These are phyloP conservation scores for Chlamydomonas schloesseri DNA, from an alignment of 139 green algal species.

Conservation along the genomic window DNA sequence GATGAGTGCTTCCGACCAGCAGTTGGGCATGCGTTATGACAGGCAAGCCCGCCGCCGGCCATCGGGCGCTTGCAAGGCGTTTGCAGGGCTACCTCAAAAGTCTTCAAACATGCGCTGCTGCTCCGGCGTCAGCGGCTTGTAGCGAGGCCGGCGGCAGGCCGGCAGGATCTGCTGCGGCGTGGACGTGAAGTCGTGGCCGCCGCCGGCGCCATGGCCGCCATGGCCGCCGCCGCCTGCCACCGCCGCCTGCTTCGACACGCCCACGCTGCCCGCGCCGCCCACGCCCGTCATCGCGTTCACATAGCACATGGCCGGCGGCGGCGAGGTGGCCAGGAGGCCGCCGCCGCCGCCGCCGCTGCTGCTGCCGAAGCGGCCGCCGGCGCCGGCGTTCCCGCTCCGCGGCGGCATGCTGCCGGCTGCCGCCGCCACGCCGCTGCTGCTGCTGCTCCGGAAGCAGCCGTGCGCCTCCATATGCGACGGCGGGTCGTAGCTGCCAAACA, in stretches of 20 bases:
- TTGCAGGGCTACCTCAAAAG: constrained; percentile 25
- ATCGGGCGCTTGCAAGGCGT: too few species aligned
- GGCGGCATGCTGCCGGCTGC: too few species aligned
- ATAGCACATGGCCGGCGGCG: constrained; percentile 15
- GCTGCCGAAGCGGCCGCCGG: not conserved
- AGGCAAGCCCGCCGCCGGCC: too few species aligned
- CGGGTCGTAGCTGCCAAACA: too few species aligned
- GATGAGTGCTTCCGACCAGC: too few species aligned
- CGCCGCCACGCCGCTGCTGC: too few species aligned
- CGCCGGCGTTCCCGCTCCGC: not conserved
- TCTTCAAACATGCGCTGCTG: constrained; percentile 44
- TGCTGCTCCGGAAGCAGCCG: too few species aligned
- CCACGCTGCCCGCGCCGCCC: not conserved
- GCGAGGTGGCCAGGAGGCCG: not conserved
- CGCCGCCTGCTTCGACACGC: not conserved
- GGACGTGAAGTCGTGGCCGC: not conserved
- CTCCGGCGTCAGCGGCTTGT: constrained; percentile 47
- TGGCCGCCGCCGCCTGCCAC: too few species aligned
- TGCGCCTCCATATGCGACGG: too few species aligned
- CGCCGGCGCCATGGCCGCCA: not conserved
- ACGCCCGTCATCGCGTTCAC: not conserved
- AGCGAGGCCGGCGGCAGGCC: not conserved
- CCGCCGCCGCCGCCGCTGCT: not conserved
- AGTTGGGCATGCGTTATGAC: too few species aligned
- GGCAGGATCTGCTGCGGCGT: constrained; percentile 17